phyloP scores from a whole-genome alignment of 805 yeast species.

The Saturnispora kantuleensis region DNA sequence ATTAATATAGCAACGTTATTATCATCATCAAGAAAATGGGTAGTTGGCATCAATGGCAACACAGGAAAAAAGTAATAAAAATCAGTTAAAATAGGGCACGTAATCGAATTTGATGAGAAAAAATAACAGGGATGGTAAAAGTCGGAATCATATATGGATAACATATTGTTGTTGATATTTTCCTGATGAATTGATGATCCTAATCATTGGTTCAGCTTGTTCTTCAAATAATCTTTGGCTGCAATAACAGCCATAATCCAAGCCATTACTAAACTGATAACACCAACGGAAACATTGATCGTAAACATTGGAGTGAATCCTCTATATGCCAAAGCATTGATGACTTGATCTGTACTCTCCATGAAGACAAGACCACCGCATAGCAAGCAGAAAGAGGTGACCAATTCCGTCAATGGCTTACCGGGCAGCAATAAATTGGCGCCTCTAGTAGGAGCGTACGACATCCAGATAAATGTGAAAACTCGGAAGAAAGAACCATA shows the following conservation, averaged over 20 bases:
- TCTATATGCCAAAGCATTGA: slow-evolving; percentile 70
- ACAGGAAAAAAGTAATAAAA: too few species aligned
- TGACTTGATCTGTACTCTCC: slow-evolving; percentile 82
- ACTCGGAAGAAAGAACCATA: slow-evolving; percentile 73
- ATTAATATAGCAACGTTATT: too few species aligned
- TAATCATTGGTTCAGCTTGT: not conserved
- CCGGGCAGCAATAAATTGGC: slow-evolving; percentile 32
- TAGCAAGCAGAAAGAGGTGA: slow-evolving; percentile 68
- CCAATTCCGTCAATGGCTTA: slow-evolving; percentile 79
- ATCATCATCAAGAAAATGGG: too few species aligned
- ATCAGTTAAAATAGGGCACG: too few species aligned
- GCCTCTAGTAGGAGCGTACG: slow-evolving; percentile 32
- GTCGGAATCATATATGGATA: too few species aligned
- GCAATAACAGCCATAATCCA: slow-evolving; percentile 72
- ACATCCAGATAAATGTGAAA: slow-evolving; percentile 47
- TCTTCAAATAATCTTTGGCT: slow-evolving; percentile 42
- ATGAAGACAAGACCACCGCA: slow-evolving; percentile 89
- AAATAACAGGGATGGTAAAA: too few species aligned
- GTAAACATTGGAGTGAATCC: slow-evolving; percentile 88
- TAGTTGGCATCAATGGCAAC: too few species aligned
- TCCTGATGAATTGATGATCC: too few species aligned
- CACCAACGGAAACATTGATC: slow-evolving; percentile 75
- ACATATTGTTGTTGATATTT: too few species aligned
- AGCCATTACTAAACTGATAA: slow-evolving; percentile 70
- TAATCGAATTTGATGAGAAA: too few species aligned